Evolutionary conservation across 352 stramenopile species (phyloP), one percentile per base, ranked within the genome.

Genomic region (Pythium volutum): DNA sequence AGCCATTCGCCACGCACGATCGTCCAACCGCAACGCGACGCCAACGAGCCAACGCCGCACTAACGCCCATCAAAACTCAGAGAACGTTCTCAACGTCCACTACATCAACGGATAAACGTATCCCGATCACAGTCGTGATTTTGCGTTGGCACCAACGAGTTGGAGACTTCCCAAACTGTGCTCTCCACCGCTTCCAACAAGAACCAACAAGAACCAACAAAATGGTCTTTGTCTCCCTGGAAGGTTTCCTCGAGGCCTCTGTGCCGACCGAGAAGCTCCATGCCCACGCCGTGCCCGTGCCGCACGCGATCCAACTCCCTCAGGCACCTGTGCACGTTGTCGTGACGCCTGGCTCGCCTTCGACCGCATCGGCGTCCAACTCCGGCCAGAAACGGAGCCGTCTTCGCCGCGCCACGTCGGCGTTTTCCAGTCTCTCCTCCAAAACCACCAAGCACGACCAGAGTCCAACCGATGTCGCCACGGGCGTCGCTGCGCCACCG

Each of bases 191-290:
- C 3, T 9, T 22, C 36, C 36, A 43, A 43, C 36, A 43, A 43
- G 18, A 42, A 11, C 50, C 50, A 54, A 54, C 43, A 55, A 47
- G 10, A 38, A 39, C 49, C 29, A 33, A 52, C 36, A 51, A 54
- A 27, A 91, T 93, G 84, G 81, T 91, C 26, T 93, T 91, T 67
- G 77, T 93, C 46, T 93, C 81, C 56, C 70, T 91, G 11, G 76
- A 89, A 73, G 70, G 77, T 15, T 82, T 89, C 67, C 74, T 91
- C 10, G 72, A 66, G 56, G 71, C 84, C 10, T 70, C 49, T 9
- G 70, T 55, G 8, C 67, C 54, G 8, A 66, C 59, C 38, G 62
- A 61, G 51, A 68, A 59, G 51, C 34, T 38, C 36, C 26, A 11
- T 5, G n/a, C 31, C 47, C 3, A 9, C n/a, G 16, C 2, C 11